Conservation (phyloP, 306 rosid genomes). For the Cucumis melo region DNA sequence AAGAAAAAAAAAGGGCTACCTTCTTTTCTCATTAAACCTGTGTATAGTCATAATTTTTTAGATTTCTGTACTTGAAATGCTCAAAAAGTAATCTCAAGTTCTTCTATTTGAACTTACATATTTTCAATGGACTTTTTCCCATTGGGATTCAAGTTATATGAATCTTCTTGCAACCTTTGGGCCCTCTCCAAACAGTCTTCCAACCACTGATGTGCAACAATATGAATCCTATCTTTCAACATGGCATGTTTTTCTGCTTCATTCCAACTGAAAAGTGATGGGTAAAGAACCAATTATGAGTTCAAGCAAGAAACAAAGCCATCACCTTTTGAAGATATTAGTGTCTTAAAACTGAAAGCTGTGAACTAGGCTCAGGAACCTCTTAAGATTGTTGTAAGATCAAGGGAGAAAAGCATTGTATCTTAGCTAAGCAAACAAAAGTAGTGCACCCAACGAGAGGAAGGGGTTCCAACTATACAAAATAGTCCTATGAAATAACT, state of each 20-base stretch:
- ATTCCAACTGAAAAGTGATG: slow-evolving; percentile 32
- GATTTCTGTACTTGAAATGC: background rate
- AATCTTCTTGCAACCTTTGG: slow-evolving; percentile 53
- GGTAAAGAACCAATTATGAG: background rate
- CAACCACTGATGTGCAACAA: slow-evolving; percentile 69
- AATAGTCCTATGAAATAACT: too few relatives aligned
- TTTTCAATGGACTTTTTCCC: slow-evolving; percentile 34
- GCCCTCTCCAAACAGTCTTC: slow-evolving; percentile 53
- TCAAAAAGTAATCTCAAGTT: background rate
- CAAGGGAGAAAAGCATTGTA: background rate
- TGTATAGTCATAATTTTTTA: background rate
- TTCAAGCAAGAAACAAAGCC: background rate
- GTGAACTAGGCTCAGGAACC: background rate
- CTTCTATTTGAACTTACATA: slow-evolving; percentile 33
- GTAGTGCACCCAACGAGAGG: too few relatives aligned
- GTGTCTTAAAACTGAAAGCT: background rate
- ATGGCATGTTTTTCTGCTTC: slow-evolving; percentile 34
- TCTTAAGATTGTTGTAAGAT: background rate
- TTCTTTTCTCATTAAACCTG: background rate
- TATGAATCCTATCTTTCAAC: slow-evolving; percentile 35
- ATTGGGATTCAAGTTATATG: slow-evolving; percentile 54
- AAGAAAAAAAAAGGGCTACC: background rate
- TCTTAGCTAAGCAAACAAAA: too few relatives aligned
- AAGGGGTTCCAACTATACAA: too few relatives aligned
- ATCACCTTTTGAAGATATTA: background rate